A percentile compares a stretch with the other conserved stretches of the same genome.
Evolutionary conservation across 176 grass and related monocot species (phyloP).

Genomic region (Otatea glauca): DNA sequence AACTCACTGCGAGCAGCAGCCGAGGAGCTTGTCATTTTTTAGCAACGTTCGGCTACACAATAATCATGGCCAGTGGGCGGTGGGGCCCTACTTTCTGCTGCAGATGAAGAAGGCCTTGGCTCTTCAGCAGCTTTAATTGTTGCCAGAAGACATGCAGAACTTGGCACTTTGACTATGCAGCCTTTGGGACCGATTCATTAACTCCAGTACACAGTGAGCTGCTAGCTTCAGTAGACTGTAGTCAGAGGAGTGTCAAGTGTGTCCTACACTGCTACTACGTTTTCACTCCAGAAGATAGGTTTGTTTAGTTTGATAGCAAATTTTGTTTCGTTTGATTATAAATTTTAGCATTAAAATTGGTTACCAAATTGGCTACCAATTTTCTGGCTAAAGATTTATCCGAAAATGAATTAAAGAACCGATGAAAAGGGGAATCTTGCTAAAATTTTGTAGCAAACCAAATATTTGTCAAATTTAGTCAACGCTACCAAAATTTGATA

Average conservation of each 20-base stretch:
- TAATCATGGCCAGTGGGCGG: neutral
- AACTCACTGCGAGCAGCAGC: neutral
- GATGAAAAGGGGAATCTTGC: too few relatives aligned
- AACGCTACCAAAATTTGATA: too few relatives aligned
- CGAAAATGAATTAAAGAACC: too few relatives aligned
- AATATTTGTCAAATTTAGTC: too few relatives aligned
- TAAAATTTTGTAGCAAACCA: too few relatives aligned
- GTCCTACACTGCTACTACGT: too few relatives aligned
- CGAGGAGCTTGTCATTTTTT: conserved; percentile 3
- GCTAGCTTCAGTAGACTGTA: neutral
- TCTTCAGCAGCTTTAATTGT: neutral
- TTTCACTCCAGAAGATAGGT: too few relatives aligned
- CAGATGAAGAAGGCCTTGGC: neutral
- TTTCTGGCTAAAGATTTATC: too few relatives aligned
- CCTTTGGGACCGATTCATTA: neutral
- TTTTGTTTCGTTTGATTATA: too few relatives aligned
- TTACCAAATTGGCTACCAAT: too few relatives aligned
- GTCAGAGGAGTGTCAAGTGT: neutral
- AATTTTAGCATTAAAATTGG: too few relatives aligned
- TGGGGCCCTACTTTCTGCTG: neutral
- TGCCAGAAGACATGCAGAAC: conserved; percentile 29
- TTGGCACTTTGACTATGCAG: conserved; percentile 32
- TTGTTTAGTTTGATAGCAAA: too few relatives aligned
- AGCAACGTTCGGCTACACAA: conserved; percentile 37
- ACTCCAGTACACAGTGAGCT: neutral